Conservation (phyloP, 202 grass and related monocot genomes). For the Thinopyrum obtusiflorum region DNA sequence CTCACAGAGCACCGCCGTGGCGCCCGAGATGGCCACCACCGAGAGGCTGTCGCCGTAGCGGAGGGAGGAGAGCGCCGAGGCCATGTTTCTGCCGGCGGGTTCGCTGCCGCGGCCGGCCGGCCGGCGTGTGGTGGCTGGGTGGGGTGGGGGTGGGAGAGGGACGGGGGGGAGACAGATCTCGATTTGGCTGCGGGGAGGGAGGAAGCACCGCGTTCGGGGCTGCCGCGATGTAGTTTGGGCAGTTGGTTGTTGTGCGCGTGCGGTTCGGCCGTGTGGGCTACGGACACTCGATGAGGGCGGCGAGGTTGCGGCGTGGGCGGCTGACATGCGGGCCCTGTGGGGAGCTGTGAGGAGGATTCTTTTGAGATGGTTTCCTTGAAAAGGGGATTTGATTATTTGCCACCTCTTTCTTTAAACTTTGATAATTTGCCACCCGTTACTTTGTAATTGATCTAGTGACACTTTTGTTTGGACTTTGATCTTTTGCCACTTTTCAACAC, state of each 20-base stretch:
- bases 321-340: too few species aligned
- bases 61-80: slow-evolving; percentile 45
- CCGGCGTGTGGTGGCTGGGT: background rate
- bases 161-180: slow-evolving; percentile 25
- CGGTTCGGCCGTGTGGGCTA: background rate
- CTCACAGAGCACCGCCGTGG: slow-evolving; percentile 86
- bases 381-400: too few species aligned
- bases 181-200: slow-evolving; percentile 37
- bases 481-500: too few species aligned
- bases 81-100: slow-evolving; percentile 9
- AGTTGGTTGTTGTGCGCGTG: background rate
- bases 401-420: too few species aligned
- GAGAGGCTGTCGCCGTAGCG: slow-evolving; percentile 78
- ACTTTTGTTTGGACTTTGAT: too few species aligned
- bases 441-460: too few species aligned
- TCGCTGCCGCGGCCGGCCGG: background rate
- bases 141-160: background rate
- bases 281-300: too few species aligned
- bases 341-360: too few species aligned
- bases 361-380: too few species aligned
- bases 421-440: too few species aligned
- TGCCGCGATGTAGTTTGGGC: slow-evolving; percentile 2
- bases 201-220: background rate
- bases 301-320: too few species aligned
- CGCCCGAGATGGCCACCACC: slow-evolving; percentile 73